phyloP scores from a whole-genome alignment of 2,329 filamentous ascomycete genomes.

The Colletotrichum lupini region DNA sequence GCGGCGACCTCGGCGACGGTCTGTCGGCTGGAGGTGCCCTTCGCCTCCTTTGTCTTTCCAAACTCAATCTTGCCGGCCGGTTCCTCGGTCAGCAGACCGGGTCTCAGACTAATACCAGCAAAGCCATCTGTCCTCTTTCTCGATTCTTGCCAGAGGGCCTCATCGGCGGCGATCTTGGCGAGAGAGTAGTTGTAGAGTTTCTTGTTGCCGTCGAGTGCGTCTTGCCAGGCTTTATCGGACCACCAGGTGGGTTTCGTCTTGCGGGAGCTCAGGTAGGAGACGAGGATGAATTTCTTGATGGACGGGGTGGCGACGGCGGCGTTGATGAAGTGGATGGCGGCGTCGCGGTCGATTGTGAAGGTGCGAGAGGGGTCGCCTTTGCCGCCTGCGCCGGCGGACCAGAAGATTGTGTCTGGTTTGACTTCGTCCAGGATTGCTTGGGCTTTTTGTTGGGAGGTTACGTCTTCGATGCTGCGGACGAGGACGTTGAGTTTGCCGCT shows the following conservation, averaged over 20 bases:
- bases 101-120: slow-evolving; percentile 64
- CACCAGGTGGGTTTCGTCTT: slow-evolving; percentile 66
- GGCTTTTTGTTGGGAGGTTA: slow-evolving; percentile 72
- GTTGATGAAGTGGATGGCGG: slow-evolving; percentile 70
- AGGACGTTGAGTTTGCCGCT: slow-evolving; percentile 73
- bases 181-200: slow-evolving; percentile 66
- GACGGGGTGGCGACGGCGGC: slow-evolving; percentile 65
- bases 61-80: slow-evolving; percentile 59
- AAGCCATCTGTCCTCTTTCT: slow-evolving; percentile 52
- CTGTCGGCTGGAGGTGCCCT: slow-evolving; percentile 61
- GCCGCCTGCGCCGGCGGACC: slow-evolving; percentile 73
- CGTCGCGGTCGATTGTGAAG: slow-evolving; percentile 70
- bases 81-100: slow-evolving; percentile 61
- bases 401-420: slow-evolving; percentile 74
- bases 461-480: slow-evolving; percentile 76
- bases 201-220: slow-evolving; percentile 55
- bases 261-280: slow-evolving; percentile 70
- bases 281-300: slow-evolving; percentile 71
- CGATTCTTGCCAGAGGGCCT: slow-evolving; percentile 62
- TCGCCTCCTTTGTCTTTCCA: slow-evolving; percentile 54
- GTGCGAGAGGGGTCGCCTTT: slow-evolving; percentile 66
- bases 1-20: slow-evolving; percentile 70
- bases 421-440: slow-evolving; percentile 70
- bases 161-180: slow-evolving; percentile 71
- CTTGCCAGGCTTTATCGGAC: slow-evolving; percentile 60